These are phyloP conservation scores for Diaporthe vaccinii DNA, from an alignment of 2,329 filamentous ascomycete species.

Conservation along the genomic window DNA sequence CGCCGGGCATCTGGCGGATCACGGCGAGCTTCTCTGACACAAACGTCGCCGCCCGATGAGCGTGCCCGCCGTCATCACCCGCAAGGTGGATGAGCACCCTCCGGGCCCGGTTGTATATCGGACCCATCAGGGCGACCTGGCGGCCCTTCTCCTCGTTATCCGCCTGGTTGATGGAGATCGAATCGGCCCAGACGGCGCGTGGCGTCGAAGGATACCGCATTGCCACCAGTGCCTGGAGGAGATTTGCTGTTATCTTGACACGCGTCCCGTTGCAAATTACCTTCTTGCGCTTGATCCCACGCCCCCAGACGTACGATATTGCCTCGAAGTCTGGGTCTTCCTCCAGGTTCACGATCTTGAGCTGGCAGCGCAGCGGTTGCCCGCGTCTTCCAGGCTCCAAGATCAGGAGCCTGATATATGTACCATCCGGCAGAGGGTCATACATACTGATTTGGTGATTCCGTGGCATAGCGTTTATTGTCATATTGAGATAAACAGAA, in stretches of 20 bases:
- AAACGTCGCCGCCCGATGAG: not conserved
- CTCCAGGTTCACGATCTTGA: conserved; percentile 14
- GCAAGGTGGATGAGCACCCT: conserved; percentile 29
- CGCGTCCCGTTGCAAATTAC: not conserved
- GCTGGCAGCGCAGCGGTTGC: not conserved
- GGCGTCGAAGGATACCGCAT: not conserved
- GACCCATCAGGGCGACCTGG: conserved; percentile 20
- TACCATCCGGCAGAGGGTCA: not conserved
- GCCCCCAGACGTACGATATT: conserved; percentile 26
- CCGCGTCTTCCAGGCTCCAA: not conserved
- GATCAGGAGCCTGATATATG: not conserved
- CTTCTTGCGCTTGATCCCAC: not conserved
- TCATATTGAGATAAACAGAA: not conserved
- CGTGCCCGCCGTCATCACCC: not conserved
- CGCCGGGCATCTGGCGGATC: not conserved
- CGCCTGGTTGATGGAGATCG: conserved; percentile 20
- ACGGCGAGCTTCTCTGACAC: not conserved
- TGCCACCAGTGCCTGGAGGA: not conserved
- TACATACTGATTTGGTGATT: not conserved
- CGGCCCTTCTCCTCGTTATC: conserved; percentile 5
- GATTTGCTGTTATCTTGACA: not conserved
- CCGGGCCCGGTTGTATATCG: not conserved
- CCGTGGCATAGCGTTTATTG: not conserved
- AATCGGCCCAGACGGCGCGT: not conserved
- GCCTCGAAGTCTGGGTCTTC: not conserved